Evolutionary conservation across 2,329 filamentous ascomycete genomes (phyloP).

Genomic region (Cytospora piceae): DNA sequence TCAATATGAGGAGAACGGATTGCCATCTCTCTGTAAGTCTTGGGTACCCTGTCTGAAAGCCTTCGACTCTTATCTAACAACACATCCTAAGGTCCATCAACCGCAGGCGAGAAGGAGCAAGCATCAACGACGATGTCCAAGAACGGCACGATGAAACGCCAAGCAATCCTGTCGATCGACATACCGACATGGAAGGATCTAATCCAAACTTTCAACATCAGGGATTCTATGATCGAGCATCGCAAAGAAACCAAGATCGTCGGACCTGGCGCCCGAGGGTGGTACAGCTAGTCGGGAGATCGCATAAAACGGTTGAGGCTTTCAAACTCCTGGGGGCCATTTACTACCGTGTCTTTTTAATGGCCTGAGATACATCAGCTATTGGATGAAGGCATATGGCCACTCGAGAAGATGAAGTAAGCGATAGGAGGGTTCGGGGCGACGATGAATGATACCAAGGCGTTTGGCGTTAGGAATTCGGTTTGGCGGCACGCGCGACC

Average conservation of each 20-base stretch:
- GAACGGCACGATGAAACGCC: constrained; percentile 69
- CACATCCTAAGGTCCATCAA: constrained; percentile 7
- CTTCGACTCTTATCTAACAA: not conserved
- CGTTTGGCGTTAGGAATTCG: not conserved
- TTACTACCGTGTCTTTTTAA: too few species aligned
- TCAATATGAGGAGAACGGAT: constrained; percentile 69
- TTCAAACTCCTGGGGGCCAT: not conserved
- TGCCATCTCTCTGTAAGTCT: constrained; percentile 79
- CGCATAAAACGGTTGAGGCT: not conserved
- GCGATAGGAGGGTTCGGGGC: not conserved
- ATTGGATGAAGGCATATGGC: not conserved
- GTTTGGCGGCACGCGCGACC: not conserved
- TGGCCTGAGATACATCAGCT: not conserved
- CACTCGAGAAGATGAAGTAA: not conserved
- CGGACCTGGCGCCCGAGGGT: constrained; percentile 61
- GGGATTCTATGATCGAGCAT: constrained; percentile 83
- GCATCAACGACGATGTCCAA: constrained; percentile 48
- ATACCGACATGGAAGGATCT: constrained; percentile 82
- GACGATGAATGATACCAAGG: not conserved
- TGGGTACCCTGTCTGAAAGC: not conserved
- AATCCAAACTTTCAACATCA: constrained; percentile 75
- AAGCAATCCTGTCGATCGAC: constrained; percentile 87
- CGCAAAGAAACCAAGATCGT: constrained; percentile 61
- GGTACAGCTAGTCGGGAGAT: constrained; percentile 57
- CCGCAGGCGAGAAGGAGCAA: constrained; percentile 39